Base-by-base conservation (phyloP, 495 filamentous ascomycete genomes). In the Sphaerosporella brunnea region DNA sequence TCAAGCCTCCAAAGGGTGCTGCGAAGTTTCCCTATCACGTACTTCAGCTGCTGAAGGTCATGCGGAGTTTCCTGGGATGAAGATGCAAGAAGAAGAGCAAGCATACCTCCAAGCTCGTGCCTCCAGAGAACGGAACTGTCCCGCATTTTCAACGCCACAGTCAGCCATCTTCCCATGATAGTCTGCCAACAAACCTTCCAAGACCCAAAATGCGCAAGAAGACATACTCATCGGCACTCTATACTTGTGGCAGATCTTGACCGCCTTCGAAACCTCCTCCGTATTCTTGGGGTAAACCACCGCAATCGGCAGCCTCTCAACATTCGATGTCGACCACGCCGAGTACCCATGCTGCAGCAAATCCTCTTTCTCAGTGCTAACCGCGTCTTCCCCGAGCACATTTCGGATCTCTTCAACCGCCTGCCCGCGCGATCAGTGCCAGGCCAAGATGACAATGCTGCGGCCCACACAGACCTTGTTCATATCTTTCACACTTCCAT, bases 21-120 rank as follows among this genome's bases (percentile, higher is more conserved):
- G 83, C 79, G 62, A 93, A 93, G 59, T 92, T 86, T 9, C 75
- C 87, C n/a, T n/a, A n/a, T n/a, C n/a, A n/a, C n/a, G n/a, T n/a
- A n/a, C n/a, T n/a, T n/a, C n/a, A n/a, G n/a, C n/a, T n/a, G n/a
- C n/a, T n/a, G n/a, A n/a, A n/a, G n/a, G n/a, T n/a, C n/a, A n/a
- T n/a, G n/a, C n/a, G n/a, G n/a, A n/a, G n/a, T n/a, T n/a, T n/a
- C n/a, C n/a, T n/a, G n/a, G n/a, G n/a, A n/a, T n/a, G n/a, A n/a
- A n/a, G n/a, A n/a, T n/a, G n/a, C n/a, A n/a, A n/a, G n/a, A n/a
- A n/a, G n/a, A n/a, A n/a, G n/a, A n/a, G n/a, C n/a, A n/a, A n/a
- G n/a, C n/a, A n/a, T n/a, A n/a, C n/a, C 56, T 94, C 87, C 2
- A 94, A 70, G 50, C 82, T 88, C 0, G 83, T 80, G 15, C 87